Base-by-base conservation (phyloP, 164 flowering plant genomes). In the Berberis thunbergii region DNA sequence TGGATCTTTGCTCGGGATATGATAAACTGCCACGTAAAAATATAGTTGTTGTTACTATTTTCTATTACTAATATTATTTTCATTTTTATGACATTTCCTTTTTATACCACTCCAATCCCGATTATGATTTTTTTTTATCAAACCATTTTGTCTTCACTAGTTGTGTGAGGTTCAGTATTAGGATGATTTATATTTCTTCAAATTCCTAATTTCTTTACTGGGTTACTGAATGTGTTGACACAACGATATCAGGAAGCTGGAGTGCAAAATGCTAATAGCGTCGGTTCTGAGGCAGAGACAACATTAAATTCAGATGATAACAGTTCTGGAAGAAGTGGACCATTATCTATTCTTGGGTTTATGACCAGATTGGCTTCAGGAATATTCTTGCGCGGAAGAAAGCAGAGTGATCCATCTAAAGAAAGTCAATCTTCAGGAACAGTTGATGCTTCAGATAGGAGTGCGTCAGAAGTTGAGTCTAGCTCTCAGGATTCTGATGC, bases 281-380 rank as follows among this genome's bases (percentile, higher is more conserved):
- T 44, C 45, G 67, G 43, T 69, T 60, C 79, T 68, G 86, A 77
- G 53, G 62, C 49, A 38, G 77, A 59, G 63, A 54, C 60, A 61
- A 48, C 56, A 39, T 65, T 38, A 57, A 53, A 65, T 59, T 66
- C 67, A 53, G 87, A 79, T 63, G 87, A 78, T 59, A 71, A 46
- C 55, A 74, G 74, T 74, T 66, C 86, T 67, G 85, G 78, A 66
- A 76, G 71, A 59, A 82, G 75, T 84, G 81, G 91, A 63, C 83
- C 94, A 7, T 75, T 93, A 3, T 79, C 96, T 43, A 70, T 90
- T 66, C 86, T 93, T 60, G 92, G 81, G 46, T 88, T 84, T 73
- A 83, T 91, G 65, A 80, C 92, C 40, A 76, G 92, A 78, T 62
- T 93, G 65, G 97, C 97, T 7, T 62, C 75, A 66, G 97, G 91